Evolutionary conservation across 257 asterid species (phyloP), one percentile per base, ranked within the genome.

Genomic region (Agastache rugosa): DNA sequence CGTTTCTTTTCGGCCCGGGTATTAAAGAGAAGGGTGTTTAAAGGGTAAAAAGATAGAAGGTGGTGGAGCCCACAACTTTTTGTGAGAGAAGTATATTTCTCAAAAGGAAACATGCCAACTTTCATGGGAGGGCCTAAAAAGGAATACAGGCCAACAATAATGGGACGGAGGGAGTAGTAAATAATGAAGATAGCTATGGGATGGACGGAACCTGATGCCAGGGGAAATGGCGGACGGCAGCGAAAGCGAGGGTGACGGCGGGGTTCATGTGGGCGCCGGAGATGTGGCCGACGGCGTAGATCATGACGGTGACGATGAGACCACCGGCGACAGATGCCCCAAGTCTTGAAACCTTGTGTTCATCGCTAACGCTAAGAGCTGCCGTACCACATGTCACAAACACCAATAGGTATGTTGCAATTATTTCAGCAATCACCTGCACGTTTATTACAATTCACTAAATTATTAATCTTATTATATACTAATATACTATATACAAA

Each of bases 211-310:
- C 97, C 96, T 87, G 98, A 69, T 82, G 85, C 97, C 96, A 91
- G 0, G 97, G 98, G 51, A 90, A 90, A 74, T 86, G 94, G 77
- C 90, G 79, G 44, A 79, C 89, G 74, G 90, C 89, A 10, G 97
- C 97, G 45, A 93, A 90, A 42, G 97, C 97, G 0, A 89, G 71
- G 70, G 98, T 90, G 27, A 93, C 97, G 29, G 97, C 98, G 5
- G 98, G 97, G 71, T 93, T 93, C 96, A 89, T 93, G 72, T 93
- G 98, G 2, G 98, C 98, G 37, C 97, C 97, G 29, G 97, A 93
- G 69, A 93, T 88, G 75, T 91, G 98, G 12, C 98, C 98, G 37
- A 93, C 97, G 7, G 98, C 96, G 48, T 93, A 91, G 48, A 93
- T 91, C 97, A 91, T 89, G 11, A 89, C 97, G 23, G 97, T 90